phyloP scores from a whole-genome alignment of 257 asterid genomes.

The Solanum corneliomulleri region DNA sequence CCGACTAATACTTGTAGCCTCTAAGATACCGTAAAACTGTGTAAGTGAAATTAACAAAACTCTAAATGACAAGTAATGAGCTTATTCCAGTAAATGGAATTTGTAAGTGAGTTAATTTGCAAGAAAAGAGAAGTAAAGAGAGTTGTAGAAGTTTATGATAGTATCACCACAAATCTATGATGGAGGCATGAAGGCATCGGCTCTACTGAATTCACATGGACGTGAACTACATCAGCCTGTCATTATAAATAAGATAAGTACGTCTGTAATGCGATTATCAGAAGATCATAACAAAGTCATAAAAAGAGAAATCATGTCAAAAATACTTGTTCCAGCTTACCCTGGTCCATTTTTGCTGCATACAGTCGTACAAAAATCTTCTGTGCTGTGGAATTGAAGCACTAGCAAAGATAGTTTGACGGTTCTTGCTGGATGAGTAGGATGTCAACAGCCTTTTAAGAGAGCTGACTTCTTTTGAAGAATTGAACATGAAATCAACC shows the following conservation, averaged over 20 bases:
- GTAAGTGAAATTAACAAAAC: not conserved
- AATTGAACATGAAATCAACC: slow-evolving; percentile 93
- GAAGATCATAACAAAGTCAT: not conserved
- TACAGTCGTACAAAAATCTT: slow-evolving; percentile 68
- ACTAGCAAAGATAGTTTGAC: slow-evolving; percentile 86
- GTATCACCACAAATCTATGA: slow-evolving; percentile 84
- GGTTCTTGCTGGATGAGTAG: slow-evolving; percentile 60
- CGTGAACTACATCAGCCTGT: slow-evolving; percentile 71
- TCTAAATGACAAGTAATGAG: not conserved
- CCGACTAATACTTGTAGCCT: not conserved
- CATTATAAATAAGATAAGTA: slow-evolving; percentile 4
- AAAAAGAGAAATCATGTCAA: not conserved
- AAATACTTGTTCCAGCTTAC: slow-evolving; percentile 19
- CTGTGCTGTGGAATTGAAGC: slow-evolving; percentile 91
- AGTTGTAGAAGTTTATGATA: not conserved
- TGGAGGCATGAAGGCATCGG: slow-evolving; percentile 85
- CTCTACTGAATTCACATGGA: slow-evolving; percentile 66
- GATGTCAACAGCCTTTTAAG: slow-evolving; percentile 72
- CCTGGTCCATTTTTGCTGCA: slow-evolving; percentile 96
- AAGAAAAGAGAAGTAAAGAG: not conserved
- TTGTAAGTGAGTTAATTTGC: not conserved
- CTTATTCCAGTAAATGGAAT: not conserved
- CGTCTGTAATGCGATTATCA: not conserved
- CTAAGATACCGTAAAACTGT: not conserved
- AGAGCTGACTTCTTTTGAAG: slow-evolving; percentile 73